Evolutionary conservation across 345 rosid genomes (phyloP).

Genomic region (Citrus unshiu): DNA sequence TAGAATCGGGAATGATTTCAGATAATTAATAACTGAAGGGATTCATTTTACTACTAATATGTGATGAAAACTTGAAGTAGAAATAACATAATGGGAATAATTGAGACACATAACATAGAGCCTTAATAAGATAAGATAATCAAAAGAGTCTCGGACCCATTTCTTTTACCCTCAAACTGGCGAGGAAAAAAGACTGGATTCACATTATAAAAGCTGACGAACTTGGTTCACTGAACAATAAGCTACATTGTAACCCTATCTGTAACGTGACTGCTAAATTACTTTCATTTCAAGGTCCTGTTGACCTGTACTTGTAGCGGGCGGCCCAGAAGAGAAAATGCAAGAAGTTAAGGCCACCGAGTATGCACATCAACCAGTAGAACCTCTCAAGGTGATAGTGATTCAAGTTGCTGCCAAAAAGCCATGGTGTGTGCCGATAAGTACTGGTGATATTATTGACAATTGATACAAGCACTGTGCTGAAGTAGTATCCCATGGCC

Average conservation of each 20-base stretch:
- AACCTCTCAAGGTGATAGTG: slow-evolving; percentile 77
- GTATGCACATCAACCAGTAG: slow-evolving; percentile 82
- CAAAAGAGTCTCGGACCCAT: not conserved
- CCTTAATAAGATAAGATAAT: not conserved
- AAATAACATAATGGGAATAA: not conserved
- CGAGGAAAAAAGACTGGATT: not conserved
- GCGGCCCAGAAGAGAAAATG: slow-evolving; percentile 82
- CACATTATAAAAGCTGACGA: not conserved
- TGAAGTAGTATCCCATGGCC: slow-evolving; percentile 88
- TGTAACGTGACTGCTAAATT: not conserved
- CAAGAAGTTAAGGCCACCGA: slow-evolving; percentile 65
- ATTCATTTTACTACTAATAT: not conserved
- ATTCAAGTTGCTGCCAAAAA: slow-evolving; percentile 69
- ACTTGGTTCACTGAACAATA: not conserved
- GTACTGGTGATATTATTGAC: slow-evolving; percentile 49
- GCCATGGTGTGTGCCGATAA: slow-evolving; percentile 55
- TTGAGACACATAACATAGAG: not conserved
- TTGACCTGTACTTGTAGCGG: slow-evolving; percentile 58
- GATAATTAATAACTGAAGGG: not conserved
- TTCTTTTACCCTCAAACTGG: not conserved
- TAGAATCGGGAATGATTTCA: not conserved
- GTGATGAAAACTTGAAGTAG: not conserved
- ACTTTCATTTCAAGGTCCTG: not conserved
- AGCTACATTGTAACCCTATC: not conserved
- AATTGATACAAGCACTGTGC: slow-evolving; percentile 66